Conservation (phyloP, 140 eudicot species). For the Ambrosia hybrid region DNA sequence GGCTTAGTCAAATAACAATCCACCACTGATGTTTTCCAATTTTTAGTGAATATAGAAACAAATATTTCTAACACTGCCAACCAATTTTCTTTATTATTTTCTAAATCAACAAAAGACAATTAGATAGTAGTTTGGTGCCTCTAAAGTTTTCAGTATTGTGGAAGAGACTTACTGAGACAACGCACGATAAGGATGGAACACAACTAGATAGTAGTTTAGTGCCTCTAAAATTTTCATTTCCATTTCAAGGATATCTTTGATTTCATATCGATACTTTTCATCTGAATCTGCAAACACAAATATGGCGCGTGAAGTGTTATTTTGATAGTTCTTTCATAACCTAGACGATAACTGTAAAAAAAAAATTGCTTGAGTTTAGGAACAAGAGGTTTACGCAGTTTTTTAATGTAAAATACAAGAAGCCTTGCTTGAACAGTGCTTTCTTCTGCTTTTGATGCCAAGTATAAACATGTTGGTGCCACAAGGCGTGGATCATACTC, state of each 20-base stretch:
- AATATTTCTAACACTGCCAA: no score
- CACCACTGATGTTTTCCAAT: no score
- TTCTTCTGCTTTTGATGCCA: slow-evolving; percentile 99
- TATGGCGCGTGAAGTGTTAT: slow-evolving; percentile 1
- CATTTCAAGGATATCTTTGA: slow-evolving; percentile 98
- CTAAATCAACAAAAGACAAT: no score
- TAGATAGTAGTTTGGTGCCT: no score
- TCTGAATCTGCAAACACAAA: slow-evolving; percentile 66
- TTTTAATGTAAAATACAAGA: slow-evolving; percentile 86
- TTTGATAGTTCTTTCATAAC: slow-evolving; percentile 9
- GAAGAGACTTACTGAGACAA: slow-evolving; percentile 74
- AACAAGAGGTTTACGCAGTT: slow-evolving; percentile 52
- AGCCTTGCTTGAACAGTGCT: slow-evolving; percentile 98
- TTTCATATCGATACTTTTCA: slow-evolving; percentile 88
- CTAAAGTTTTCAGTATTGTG: no score
- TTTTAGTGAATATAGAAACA: no score
- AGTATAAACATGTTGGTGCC: slow-evolving; percentile 95
- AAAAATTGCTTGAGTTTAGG: neutral
- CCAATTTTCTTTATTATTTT: no score
- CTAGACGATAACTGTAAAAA: slow-evolving; percentile 2
- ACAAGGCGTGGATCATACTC: slow-evolving; percentile 98
- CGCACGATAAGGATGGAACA: slow-evolving; percentile 92
- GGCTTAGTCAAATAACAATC: no score
- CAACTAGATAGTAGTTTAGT: slow-evolving; percentile 83
- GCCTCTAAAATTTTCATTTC: slow-evolving; percentile 99